Percentiles rank a stretch among this genome's conserved stretches.
Conservation (phyloP, 1,284 basidiomycete species). For the Garcileccinum viscosum region DNA sequence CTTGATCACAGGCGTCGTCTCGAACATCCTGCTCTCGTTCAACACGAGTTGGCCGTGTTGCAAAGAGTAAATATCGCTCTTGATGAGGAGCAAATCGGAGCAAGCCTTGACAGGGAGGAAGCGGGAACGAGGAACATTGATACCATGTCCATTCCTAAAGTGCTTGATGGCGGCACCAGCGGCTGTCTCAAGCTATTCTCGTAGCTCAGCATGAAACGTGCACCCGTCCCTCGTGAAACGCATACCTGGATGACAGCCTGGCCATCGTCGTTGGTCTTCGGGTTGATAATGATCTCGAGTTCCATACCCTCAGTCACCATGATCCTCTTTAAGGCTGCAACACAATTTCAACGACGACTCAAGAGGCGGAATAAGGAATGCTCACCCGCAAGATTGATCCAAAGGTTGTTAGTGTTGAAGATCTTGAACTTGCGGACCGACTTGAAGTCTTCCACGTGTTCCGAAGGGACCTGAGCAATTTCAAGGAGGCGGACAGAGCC, state of each 20-base stretch:
- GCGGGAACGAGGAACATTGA: conserved; percentile 96
- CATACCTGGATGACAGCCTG: conserved; percentile 80
- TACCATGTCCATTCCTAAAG: conserved; percentile 92
- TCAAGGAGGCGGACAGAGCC: conserved; percentile 94
- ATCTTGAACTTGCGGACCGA: conserved; percentile 94
- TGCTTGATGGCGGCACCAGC: conserved; percentile 99
- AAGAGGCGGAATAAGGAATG: background rate
- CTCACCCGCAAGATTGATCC: conserved; percentile 88
- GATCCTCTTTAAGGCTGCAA: conserved; percentile 86
- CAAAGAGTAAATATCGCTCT: conserved; percentile 95
- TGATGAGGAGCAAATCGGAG: conserved; percentile 93
- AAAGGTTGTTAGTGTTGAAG: conserved; percentile 98
- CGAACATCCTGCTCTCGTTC: conserved; percentile 90
- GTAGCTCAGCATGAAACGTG: conserved; percentile 30
- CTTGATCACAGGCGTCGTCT: conserved; percentile 97
- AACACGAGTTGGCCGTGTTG: conserved; percentile 94
- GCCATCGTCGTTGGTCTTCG: conserved; percentile 88
- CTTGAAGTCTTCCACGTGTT: conserved; percentile 99
- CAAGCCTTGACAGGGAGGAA: conserved; percentile 97
- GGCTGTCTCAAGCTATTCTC: conserved; percentile 89
- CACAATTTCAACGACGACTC: conserved; percentile 8
- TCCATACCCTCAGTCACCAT: conserved; percentile 94
- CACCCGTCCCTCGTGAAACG: background rate
- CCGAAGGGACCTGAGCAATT: conserved; percentile 97
- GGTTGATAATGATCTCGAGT: conserved; percentile 93